Evolutionary conservation across 2,329 filamentous ascomycete genomes (phyloP), one percentile per base, ranked within the genome.

Genomic region (Trichoderma harzianum): DNA sequence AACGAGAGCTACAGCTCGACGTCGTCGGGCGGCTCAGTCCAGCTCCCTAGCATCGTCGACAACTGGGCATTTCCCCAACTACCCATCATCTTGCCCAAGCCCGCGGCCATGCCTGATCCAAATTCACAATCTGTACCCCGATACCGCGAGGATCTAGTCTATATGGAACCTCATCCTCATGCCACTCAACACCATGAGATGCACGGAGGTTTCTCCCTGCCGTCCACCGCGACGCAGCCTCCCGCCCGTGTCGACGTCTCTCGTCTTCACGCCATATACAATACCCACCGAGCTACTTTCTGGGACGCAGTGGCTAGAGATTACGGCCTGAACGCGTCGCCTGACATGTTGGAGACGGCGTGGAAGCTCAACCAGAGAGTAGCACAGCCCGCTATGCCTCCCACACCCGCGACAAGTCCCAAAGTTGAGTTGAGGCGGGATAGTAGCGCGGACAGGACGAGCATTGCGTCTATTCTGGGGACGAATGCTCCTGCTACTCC

Each of bases 281-380:
- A 90, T 67, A 84, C 87, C 8, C 92, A 93, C 81, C 89, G 91
- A 57, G 84, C 86, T 65, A 87, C 88, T 10, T 95, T 95, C 83
- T 95, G 93, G 92, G 85, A 87, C 39, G 86, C 88, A 62, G 87
- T 95, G 43, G 92, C 92, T 34, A 84, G 88, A 30, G 91, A 94
- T 76, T 95, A 95, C 77, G 92, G 92, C 68, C 80, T 83, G 16
- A 87, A 89, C 39, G 85, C 86, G 2, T 90, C 88, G 63, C 88
- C 91, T 1, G 84, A 86, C 16, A 84, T 89, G 39, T 84, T 94
- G 24, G 92, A 93, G 82, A 90, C 91, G 78, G 89, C 90, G n/a
- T 94, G 91, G 90, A 86, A 85, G 78, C 77, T 80, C 32, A 82
- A 83, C 76, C 82, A 82, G 81, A 26, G 58, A 12, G 34, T 36